Conservation (phyloP, 768 basidiomycete genomes). For the Candolleomyces efflorescens region DNA sequence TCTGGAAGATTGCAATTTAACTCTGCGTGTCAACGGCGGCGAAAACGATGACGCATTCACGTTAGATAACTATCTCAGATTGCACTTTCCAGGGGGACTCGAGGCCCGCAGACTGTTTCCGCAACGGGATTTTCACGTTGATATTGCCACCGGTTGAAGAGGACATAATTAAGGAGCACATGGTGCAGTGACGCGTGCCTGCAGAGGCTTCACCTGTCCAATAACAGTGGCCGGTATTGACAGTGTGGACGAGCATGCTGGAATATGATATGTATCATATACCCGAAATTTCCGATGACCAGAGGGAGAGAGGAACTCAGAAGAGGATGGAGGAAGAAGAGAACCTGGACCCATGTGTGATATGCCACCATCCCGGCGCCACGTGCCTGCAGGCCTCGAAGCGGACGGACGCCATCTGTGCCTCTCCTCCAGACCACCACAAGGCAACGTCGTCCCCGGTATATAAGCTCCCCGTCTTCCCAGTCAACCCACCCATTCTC, state of each 20-base stretch:
- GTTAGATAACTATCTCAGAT: no score
- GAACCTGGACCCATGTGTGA: neutral
- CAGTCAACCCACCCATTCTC: neutral
- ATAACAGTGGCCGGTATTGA: no score
- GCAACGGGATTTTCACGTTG: no score
- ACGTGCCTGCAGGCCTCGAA: neutral
- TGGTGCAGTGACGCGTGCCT: no score
- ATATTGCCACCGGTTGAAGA: no score
- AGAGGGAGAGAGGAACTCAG: neutral
- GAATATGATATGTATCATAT: neutral
- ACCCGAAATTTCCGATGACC: neutral
- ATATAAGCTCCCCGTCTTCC: neutral
- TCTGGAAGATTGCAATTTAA: no score
- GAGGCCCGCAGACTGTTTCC: no score
- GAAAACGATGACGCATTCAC: no score
- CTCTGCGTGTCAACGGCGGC: no score
- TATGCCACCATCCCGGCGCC: neutral
- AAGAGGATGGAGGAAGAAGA: neutral
- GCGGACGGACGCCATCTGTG: neutral
- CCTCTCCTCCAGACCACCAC: constrained; percentile 1
- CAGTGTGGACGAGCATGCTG: neutral
- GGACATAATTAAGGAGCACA: no score
- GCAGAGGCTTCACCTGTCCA: no score
- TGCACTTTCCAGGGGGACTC: no score
- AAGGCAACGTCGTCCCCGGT: neutral